Evolutionary conservation across 2,329 filamentous ascomycete species (phyloP).

Genomic region (Pseudovirgaria hyperparasitica): DNA sequence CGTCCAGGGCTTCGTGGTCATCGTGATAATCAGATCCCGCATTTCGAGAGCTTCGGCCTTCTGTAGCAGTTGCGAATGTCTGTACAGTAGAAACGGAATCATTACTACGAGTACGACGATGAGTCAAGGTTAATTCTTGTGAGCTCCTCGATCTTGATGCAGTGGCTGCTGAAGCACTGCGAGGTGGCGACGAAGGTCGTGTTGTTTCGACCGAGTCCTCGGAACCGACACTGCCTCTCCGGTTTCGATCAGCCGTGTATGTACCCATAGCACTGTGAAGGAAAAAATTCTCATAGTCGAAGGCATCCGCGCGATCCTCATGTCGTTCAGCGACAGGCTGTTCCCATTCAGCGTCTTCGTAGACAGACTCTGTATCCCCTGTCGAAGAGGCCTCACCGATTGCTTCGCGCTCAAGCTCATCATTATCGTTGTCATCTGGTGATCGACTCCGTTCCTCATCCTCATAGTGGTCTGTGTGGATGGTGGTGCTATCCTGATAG

Average conservation of each 20-base stretch:
- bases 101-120: slow-evolving; percentile 42
- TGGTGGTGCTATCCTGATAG: slow-evolving; percentile 6
- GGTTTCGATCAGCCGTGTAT: slow-evolving; percentile 46
- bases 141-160: slow-evolving; percentile 10
- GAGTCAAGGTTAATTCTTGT: slow-evolving; percentile 18
- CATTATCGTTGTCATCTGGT: slow-evolving; percentile 20
- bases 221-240: slow-evolving; percentile 42
- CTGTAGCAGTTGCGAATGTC: slow-evolving; percentile 51
- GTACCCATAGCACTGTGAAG: slow-evolving; percentile 83
- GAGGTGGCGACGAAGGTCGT: slow-evolving; percentile 15
- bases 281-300: slow-evolving; percentile 95
- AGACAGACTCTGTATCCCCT: slow-evolving; percentile 21
- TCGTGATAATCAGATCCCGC: slow-evolving; percentile 18
- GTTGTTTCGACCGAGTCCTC: slow-evolving; percentile 40
- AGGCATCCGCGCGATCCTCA: slow-evolving; percentile 87
- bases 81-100: slow-evolving; percentile 48
- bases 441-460: slow-evolving; percentile 12
- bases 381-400: neutral
- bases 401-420: slow-evolving; percentile 10
- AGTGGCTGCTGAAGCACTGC: slow-evolving; percentile 14
- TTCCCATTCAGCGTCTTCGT: slow-evolving; percentile 32
- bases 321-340: slow-evolving; percentile 45
- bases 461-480: slow-evolving; percentile 12
- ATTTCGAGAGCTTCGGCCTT: slow-evolving; percentile 27
- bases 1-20: slow-evolving; percentile 30